These are phyloP conservation scores for Leishmania braziliensis DNA, from an alignment of 208 protist genomes.

Conservation along the genomic window DNA sequence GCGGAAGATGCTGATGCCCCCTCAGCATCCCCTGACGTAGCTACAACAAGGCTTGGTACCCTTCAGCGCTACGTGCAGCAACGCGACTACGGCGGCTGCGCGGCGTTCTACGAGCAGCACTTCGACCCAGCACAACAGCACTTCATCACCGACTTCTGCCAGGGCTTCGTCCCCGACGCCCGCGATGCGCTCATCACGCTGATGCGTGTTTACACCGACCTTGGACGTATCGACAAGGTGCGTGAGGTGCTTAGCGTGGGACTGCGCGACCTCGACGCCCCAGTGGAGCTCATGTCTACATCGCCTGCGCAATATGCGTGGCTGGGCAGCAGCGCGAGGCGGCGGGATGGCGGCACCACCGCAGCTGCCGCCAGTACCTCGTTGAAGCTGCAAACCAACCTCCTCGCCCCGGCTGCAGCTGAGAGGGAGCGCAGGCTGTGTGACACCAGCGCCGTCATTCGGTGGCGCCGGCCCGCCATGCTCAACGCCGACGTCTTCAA, in stretches of 20 bases:
- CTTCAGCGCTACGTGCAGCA: conserved; percentile 33
- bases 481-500: conserved; percentile 64
- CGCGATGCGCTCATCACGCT: conserved; percentile 53
- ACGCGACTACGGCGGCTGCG: conserved; percentile 34
- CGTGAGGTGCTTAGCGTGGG: conserved; percentile 58
- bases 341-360: background rate
- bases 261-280: conserved; percentile 50
- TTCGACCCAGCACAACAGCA: conserved; percentile 35
- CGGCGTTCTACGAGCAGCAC: conserved; percentile 34
- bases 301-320: conserved; percentile 12
- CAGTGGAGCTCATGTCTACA: background rate
- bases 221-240: conserved; percentile 71
- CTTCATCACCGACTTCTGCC: conserved; percentile 44
- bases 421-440: background rate
- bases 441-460: background rate
- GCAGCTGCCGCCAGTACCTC: background rate
- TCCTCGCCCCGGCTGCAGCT: background rate
- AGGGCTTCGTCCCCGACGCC: conserved; percentile 38
- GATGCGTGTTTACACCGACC: conserved; percentile 67
- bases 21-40: background rate
- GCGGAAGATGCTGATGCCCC: background rate
- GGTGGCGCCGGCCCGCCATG: conserved; percentile 20
- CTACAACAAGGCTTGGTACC: conserved; percentile 12
- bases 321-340: conserved; percentile 2
- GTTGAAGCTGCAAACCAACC: conserved; percentile 10